Percentiles rank a stretch among this genome's conserved stretches.
phyloP scores from a whole-genome alignment of 2,329 filamentous ascomycete species.

The Zymoseptoria tritici region DNA sequence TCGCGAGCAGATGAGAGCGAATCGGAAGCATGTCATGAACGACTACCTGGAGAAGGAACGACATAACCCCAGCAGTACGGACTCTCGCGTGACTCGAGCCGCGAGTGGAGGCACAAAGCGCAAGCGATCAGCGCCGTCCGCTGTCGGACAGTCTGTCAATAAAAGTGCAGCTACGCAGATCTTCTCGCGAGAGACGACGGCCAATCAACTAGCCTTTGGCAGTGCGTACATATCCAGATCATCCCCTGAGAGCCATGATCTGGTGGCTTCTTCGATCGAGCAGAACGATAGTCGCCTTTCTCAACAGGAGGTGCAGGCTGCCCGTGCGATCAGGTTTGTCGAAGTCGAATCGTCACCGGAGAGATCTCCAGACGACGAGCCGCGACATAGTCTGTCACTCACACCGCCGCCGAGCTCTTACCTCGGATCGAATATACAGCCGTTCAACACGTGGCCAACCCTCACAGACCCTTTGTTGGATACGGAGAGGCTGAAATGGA shows the following conservation, averaged over 20 bases:
- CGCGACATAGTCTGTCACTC: neutral
- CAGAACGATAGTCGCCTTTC: neutral
- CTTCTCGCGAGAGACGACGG: neutral
- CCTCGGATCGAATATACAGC: constrained; percentile 14
- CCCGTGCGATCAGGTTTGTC: neutral
- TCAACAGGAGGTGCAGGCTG: neutral
- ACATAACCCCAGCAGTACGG: constrained; percentile 19
- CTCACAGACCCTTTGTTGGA: constrained; percentile 16
- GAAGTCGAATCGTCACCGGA: neutral
- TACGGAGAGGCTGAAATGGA: constrained; percentile 24
- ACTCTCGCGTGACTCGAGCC: constrained; percentile 16
- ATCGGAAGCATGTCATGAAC: constrained; percentile 28
- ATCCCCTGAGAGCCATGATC: neutral
- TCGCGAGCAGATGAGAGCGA: constrained; percentile 22
- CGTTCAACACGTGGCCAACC: constrained; percentile 20
- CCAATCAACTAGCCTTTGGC: neutral
- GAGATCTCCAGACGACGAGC: neutral
- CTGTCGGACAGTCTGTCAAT: neutral
- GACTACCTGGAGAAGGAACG: constrained; percentile 27
- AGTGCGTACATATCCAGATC: neutral
- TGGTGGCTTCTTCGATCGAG: neutral
- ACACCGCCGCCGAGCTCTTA: neutral
- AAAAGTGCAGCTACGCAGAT: constrained; percentile 1
- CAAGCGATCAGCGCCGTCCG: constrained; percentile 3
- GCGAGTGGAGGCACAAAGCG: constrained; percentile 8